Evolutionary conservation across 306 rosid genomes (phyloP).

Genomic region (Quercus rubra): DNA sequence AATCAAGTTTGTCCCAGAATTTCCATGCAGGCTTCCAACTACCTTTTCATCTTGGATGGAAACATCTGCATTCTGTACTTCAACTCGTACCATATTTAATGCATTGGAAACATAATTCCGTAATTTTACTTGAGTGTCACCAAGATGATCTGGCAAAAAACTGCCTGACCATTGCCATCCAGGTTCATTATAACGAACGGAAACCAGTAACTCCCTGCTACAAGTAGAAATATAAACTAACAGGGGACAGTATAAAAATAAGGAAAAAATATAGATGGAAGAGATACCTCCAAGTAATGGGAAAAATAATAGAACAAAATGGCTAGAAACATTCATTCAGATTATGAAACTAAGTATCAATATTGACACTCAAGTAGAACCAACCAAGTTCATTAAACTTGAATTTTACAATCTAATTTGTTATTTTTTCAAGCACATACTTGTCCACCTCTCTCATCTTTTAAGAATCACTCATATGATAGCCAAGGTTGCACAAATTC

Average conservation of each 20-base stretch:
- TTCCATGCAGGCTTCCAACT: constrained; percentile 85
- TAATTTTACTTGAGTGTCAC: constrained; percentile 93
- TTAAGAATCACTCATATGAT: background rate
- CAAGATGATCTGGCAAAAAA: constrained; percentile 84
- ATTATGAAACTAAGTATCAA: background rate
- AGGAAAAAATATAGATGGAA: background rate
- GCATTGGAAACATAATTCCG: constrained; percentile 68
- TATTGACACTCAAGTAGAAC: background rate
- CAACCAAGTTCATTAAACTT: background rate
- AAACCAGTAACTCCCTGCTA: constrained; percentile 85
- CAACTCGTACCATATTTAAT: constrained; percentile 74
- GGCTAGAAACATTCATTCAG: background rate
- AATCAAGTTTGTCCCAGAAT: constrained; percentile 88
- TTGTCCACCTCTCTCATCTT: background rate
- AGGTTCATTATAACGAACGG: constrained; percentile 72
- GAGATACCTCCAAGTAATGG: background rate
- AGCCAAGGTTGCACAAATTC: background rate
- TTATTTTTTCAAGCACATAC: background rate
- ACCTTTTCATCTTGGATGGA: constrained; percentile 70
- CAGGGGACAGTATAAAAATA: constrained; percentile 9
- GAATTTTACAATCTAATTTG: background rate
- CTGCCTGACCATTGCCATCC: constrained; percentile 99
- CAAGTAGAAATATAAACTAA: constrained; percentile 19
- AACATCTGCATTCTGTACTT: constrained; percentile 95
- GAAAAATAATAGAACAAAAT: background rate